These are phyloP conservation scores for Daldinia childiae DNA, from an alignment of 495 filamentous ascomycete genomes.

Conservation along the genomic window DNA sequence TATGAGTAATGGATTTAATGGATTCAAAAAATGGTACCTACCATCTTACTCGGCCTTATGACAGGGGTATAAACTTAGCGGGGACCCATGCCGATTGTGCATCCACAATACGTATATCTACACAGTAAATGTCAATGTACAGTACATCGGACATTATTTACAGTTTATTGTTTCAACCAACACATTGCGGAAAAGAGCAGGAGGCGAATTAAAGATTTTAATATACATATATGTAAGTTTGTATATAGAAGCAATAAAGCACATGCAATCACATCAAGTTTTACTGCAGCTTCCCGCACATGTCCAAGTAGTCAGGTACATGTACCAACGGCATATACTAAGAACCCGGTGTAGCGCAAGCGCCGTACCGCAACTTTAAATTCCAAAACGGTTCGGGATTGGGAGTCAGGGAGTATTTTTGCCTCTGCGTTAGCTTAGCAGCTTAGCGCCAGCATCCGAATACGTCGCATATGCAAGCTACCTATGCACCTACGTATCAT, in stretches of 20 bases:
- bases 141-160: constrained; percentile 2
- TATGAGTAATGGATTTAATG: constrained; percentile 16
- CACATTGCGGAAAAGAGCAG: constrained; percentile 1
- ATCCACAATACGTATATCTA: constrained; percentile 6
- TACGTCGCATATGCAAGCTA: constrained; percentile 1
- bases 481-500: background rate
- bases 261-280: background rate
- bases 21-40: background rate
- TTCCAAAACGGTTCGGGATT: constrained; percentile 25
- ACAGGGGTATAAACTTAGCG: constrained; percentile 2
- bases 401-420: background rate
- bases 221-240: background rate
- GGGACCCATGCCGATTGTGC: constrained; percentile 14
- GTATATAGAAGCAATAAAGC: background rate
- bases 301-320: background rate
- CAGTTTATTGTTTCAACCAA: background rate
- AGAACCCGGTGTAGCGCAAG: constrained; percentile 14
- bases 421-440: background rate
- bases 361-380: constrained; percentile 43
- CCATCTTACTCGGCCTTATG: constrained; percentile 3
- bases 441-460: constrained; percentile 1
- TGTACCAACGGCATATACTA: background rate
- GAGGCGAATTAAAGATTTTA: constrained; percentile 7
- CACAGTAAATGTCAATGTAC: background rate
- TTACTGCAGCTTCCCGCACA: background rate